Evolutionary conservation across 371 early-diverging fungal genomes (phyloP).

Genomic region (Haplosporangium sp.): DNA sequence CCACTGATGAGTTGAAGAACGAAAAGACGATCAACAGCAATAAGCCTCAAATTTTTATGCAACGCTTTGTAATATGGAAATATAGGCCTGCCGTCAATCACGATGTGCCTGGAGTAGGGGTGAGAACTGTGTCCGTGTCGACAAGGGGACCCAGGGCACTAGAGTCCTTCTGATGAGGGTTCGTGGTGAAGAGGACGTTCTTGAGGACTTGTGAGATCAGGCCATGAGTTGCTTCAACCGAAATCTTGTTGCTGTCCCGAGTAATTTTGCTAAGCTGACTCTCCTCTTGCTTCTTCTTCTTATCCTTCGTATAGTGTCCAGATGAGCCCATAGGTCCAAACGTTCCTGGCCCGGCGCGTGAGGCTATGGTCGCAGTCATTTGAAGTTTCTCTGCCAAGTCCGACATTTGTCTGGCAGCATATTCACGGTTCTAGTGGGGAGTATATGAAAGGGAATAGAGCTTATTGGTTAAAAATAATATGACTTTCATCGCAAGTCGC

Average conservation of each 20-base stretch:
- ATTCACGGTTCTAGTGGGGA: conserved; percentile 78
- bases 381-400: conserved; percentile 88
- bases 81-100: background rate
- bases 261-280: conserved; percentile 78
- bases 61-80: too few relatives aligned
- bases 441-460: background rate
- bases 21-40: too few relatives aligned
- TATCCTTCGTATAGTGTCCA: conserved; percentile 49
- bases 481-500: background rate
- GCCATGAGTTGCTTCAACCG: conserved; percentile 83
- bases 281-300: conserved; percentile 72
- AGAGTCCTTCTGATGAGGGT: conserved; percentile 27
- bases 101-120: conserved; percentile 3
- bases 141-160: conserved; percentile 17
- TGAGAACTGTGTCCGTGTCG: conserved; percentile 14
- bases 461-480: background rate
- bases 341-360: conserved; percentile 60
- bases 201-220: conserved; percentile 85
- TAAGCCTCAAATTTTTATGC: too few relatives aligned
- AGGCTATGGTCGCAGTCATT: conserved; percentile 74
- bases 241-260: conserved; percentile 84
- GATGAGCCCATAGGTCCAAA: conserved; percentile 63
- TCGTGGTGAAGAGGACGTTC: conserved; percentile 75
- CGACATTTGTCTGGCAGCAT: conserved; percentile 79
- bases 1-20: too few relatives aligned